Evolutionary conservation across 352 stramenopile genomes (phyloP), one percentile per base, ranked within the genome.

Genomic region (Globisporangium ultimum): DNA sequence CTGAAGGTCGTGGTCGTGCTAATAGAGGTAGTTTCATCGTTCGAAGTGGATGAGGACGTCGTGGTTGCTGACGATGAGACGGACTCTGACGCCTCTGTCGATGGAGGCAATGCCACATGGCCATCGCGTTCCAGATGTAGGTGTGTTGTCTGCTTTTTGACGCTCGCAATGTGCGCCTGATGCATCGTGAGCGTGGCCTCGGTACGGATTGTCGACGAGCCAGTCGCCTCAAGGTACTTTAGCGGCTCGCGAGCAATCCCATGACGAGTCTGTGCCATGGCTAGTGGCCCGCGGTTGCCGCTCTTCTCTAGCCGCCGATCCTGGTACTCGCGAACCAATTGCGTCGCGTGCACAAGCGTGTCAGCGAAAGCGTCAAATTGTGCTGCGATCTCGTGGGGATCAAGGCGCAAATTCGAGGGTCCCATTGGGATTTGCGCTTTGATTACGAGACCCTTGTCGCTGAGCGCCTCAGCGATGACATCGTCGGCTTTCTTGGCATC

Each of bases 361-460:
- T 58, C 38, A 0, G 60, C 66, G 48, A 91, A 78, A 8, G 69
- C 62, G 0, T 78, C 81, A 58, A 87, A 89, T 13, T 63, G 61
- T 0, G 43, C 38, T 3, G 53, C 41, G 0, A 90, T 47, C 47
- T 91, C 80, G 1, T 67, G 20, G 0, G 68, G 42, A 20, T 85
- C 70, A 7, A 93, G 59, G 11, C 61, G 60, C 38, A 91, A 63
- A 43, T 75, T 74, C 3, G 84, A 86, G 2, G 81, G 78, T 1
- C 81, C 84, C 41, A 93, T 73, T 1, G 84, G 84, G 52, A 91
- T 84, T 57, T 93, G 84, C 12, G 78, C 76, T 45, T 87, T 89
- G 21, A 90, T 53, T 18, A 89, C 75, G n/a, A 93, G 71, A 17
- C 84, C 84, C 20, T 76, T 60, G 0, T 64, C 53, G 34, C 71